Evolutionary conservation across 805 yeast genomes (phyloP), one percentile per base, ranked within the genome.

Genomic region (Metschnikowia koreensis): DNA sequence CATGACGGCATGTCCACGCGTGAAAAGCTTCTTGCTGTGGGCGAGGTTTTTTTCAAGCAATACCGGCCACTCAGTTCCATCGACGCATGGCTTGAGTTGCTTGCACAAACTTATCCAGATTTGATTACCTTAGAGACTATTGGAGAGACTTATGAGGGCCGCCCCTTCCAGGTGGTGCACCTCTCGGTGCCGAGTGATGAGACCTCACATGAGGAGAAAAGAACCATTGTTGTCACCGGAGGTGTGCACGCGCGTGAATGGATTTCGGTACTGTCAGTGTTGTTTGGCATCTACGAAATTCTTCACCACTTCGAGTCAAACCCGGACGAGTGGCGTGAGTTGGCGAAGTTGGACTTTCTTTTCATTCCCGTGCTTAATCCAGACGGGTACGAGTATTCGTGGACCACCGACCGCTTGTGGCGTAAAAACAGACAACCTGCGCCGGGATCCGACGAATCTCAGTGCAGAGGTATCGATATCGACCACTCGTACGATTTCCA

Each of bases 221-320:
- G 78, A 56, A 87, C 93, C 0, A 78, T 90, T 47, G 85, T 89
- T 3, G 76, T 91, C 7, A 83, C 93, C 1, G 92, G 92, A 38
- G 97, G 96, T 2, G 77, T 87, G 2, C 97, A 91, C 69, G 94
- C 96, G 0, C 76, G 97, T 47, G 97, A 91, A 66, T 91, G 97
- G 97, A 77, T 89, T 28, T 80, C 91, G 37, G 82, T 84, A 2
- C 80, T 91, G 2, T 76, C 93, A 0, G 84, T 82, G 0, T 79
- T 89, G 54, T 88, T 79, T 66, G 73, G 62, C 67, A 75, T 65
- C 54, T 89, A 53, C 52, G 60, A 64, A 38, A 48, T 74, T 50
- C 56, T 74, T n/a, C 55, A 62, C 22, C 66, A 54, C 50, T 72
- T 71, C 54, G 62, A 60, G 22, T 51, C 56, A 22, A 59, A 70